Evolutionary conservation across 2,329 filamentous ascomycete species (phyloP).

Genomic region (Westerdykella ornata): DNA sequence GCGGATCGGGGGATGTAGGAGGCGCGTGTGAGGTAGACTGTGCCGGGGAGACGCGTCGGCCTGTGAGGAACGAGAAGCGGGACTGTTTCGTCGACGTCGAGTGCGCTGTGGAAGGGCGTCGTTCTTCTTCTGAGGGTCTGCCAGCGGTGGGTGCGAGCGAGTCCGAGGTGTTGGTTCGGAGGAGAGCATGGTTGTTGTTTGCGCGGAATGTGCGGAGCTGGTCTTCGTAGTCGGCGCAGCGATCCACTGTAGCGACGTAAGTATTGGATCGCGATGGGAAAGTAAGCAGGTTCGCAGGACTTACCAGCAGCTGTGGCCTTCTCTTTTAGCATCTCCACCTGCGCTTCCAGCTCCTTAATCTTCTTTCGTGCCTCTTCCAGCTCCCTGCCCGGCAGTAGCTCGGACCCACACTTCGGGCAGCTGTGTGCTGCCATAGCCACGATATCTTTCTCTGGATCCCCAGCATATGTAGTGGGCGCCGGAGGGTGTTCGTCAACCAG

Average conservation of each 20-base stretch:
- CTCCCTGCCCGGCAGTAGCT: constrained; percentile 11
- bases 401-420: constrained; percentile 30
- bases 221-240: constrained; percentile 71
- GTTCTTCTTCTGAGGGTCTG: constrained; percentile 21
- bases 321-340: constrained; percentile 62
- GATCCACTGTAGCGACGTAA: constrained; percentile 40
- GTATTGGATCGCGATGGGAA: constrained; percentile 3
- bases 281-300: constrained; percentile 16
- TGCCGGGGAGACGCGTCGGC: constrained; percentile 31
- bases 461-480: too few relatives aligned
- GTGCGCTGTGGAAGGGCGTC: constrained; percentile 26
- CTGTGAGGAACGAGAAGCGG: constrained; percentile 42
- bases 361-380: constrained; percentile 17
- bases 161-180: constrained; percentile 18
- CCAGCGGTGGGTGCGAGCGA: constrained; percentile 10
- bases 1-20: constrained; percentile 20
- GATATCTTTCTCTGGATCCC: neutral
- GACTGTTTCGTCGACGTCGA: constrained; percentile 26
- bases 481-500: too few relatives aligned
- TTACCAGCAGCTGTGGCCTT: constrained; percentile 59
- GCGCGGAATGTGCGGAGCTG: constrained; percentile 54
- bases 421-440: constrained; percentile 16
- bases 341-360: constrained; percentile 57
- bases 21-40: constrained; percentile 22
- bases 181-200: constrained; percentile 6